Conservation (phyloP, 495 filamentous ascomycete species). For the Daldinia caldariorum region DNA sequence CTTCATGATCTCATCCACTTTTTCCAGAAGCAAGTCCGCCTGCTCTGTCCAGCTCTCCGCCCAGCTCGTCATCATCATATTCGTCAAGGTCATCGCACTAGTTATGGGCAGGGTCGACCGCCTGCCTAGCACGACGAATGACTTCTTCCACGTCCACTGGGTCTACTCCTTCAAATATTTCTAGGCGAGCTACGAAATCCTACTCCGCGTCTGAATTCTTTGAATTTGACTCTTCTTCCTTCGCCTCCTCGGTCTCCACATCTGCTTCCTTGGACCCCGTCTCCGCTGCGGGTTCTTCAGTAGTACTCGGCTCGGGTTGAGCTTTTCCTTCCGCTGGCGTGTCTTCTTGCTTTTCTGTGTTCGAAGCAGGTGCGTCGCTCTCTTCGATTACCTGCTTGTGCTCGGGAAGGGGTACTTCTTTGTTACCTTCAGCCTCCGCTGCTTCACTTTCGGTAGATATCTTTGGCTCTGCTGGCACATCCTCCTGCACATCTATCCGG, state of each 20-base stretch:
- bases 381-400: slow-evolving; percentile 46
- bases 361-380: slow-evolving; percentile 40
- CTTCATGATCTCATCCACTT: slow-evolving; percentile 19
- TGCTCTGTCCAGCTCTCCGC: slow-evolving; percentile 26
- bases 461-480: slow-evolving; percentile 44
- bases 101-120: slow-evolving; percentile 17
- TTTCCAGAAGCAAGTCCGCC: slow-evolving; percentile 23
- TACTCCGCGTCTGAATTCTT: slow-evolving; percentile 37
- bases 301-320: background rate
- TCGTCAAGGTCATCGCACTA: background rate
- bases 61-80: slow-evolving; percentile 13
- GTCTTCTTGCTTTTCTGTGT: slow-evolving; percentile 35
- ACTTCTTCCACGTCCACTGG: slow-evolving; percentile 5
- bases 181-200: slow-evolving; percentile 40
- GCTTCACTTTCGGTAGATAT: slow-evolving; percentile 32
- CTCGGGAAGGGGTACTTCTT: slow-evolving; percentile 21
- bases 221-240: slow-evolving; percentile 28
- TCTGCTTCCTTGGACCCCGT: slow-evolving; percentile 35
- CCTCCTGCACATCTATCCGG: slow-evolving; percentile 30
- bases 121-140: slow-evolving; percentile 9
- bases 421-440: slow-evolving; percentile 34
- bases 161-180: slow-evolving; percentile 31
- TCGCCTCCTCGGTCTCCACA: slow-evolving; percentile 18
- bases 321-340: slow-evolving; percentile 20
- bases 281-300: slow-evolving; percentile 18